Evolutionary conservation across 2,329 filamentous ascomycete genomes (phyloP).

Genomic region (Nigrospora oryzae): DNA sequence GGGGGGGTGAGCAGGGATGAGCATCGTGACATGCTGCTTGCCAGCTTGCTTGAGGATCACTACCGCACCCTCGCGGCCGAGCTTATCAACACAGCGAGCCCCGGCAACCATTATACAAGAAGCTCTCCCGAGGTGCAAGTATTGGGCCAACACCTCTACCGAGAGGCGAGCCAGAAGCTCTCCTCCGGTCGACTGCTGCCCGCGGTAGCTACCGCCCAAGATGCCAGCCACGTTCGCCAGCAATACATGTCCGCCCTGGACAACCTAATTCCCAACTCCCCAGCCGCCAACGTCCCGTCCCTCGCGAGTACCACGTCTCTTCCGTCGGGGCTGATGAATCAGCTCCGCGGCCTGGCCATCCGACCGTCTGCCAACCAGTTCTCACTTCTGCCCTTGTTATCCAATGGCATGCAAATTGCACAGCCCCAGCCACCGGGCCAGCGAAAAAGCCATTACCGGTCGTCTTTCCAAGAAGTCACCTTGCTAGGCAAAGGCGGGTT

Average conservation of each 20-base stretch:
- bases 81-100: conserved; percentile 14
- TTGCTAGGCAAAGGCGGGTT: conserved; percentile 22
- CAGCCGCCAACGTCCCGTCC: not conserved
- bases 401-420: conserved; percentile 13
- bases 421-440: conserved; percentile 5
- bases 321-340: conserved; percentile 5
- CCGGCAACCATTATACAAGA: conserved; percentile 13
- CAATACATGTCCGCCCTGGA: conserved; percentile 21
- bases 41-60: conserved; percentile 21
- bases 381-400: conserved; percentile 6
- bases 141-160: conserved; percentile 14
- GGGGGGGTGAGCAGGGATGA: conserved; percentile 12
- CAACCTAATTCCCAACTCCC: conserved; percentile 7
- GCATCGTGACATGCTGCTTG: conserved; percentile 22
- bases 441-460: conserved; percentile 16
- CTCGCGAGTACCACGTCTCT: no score
- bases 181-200: conserved; percentile 14
- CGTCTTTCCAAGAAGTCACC: conserved; percentile 16
- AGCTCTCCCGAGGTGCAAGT: conserved; percentile 17
- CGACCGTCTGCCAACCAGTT: conserved; percentile 10
- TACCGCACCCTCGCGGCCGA: conserved; percentile 18
- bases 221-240: conserved; percentile 9
- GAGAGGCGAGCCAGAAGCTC: conserved; percentile 14
- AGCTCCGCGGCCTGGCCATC: conserved; percentile 13
- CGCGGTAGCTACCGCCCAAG: conserved; percentile 10